These are phyloP conservation scores for Eutrema heterophyllum DNA, from an alignment of 345 rosid species.

Conservation along the genomic window DNA sequence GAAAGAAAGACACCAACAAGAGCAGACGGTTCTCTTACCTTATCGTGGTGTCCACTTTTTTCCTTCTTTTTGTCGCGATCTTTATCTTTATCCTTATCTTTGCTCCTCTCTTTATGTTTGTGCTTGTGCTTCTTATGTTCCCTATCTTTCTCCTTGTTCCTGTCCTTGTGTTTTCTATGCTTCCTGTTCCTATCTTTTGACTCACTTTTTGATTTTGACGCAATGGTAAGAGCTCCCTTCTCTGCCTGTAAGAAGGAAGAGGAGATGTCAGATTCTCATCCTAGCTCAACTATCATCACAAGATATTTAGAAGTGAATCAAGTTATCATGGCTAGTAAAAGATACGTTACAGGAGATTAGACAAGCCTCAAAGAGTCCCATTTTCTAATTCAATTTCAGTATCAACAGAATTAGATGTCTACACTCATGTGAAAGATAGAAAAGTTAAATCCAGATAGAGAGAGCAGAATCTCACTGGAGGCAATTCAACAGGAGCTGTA, in stretches of 20 bases:
- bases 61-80: conserved; percentile 79
- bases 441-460: background rate
- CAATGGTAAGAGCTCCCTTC: conserved; percentile 70
- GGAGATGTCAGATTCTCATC: background rate
- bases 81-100: conserved; percentile 71
- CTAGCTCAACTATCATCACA: background rate
- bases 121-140: conserved; percentile 90
- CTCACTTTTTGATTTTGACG: conserved; percentile 64
- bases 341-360: background rate
- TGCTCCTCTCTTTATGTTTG: conserved; percentile 73
- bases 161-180: conserved; percentile 82
- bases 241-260: conserved; percentile 43
- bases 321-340: background rate
- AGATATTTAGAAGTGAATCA: background rate
- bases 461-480: conserved; percentile 42
- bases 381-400: background rate
- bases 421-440: background rate
- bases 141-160: conserved; percentile 74
- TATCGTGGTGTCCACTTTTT: conserved; percentile 60
- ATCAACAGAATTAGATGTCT: background rate
- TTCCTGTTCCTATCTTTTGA: conserved; percentile 77
- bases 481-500: conserved; percentile 54
- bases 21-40: conserved; percentile 46
- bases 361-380: background rate
- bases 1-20: conserved; percentile 8